These are phyloP conservation scores for Fusarium nelsonii DNA, from an alignment of 2,329 filamentous ascomycete species.

Conservation along the genomic window DNA sequence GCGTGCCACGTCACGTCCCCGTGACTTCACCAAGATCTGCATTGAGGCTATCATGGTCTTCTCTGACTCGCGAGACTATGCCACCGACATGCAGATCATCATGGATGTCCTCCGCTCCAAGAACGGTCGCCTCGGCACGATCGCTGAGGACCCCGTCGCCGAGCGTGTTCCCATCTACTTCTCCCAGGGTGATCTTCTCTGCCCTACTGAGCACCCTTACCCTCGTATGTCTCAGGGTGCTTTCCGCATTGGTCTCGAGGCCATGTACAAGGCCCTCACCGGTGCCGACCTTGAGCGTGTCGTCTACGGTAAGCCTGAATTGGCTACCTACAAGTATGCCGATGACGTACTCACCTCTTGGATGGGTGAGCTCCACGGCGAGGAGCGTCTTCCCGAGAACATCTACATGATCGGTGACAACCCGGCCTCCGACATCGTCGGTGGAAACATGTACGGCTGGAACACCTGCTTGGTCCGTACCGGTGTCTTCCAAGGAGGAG, in stretches of 20 bases:
- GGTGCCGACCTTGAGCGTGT: conserved; percentile 50
- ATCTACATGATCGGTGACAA: conserved; percentile 95
- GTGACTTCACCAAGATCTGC: conserved; percentile 80
- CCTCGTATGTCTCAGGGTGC: conserved; percentile 89
- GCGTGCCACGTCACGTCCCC: conserved; percentile 73
- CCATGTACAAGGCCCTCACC: conserved; percentile 80
- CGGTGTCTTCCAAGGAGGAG: conserved; percentile 81
- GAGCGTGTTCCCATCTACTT: conserved; percentile 81
- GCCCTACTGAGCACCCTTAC: conserved; percentile 83
- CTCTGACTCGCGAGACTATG: conserved; percentile 94
- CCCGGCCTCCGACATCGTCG: conserved; percentile 61
- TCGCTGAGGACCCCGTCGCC: conserved; percentile 52
- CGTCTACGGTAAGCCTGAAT: conserved; percentile 75
- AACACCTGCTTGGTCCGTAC: conserved; percentile 84
- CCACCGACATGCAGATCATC: conserved; percentile 83
- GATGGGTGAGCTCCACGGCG: conserved; percentile 82
- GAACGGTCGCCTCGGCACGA: conserved; percentile 79
- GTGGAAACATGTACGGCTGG: conserved; percentile 85
- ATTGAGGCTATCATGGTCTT: conserved; percentile 91
- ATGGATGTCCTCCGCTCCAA: conserved; percentile 82
- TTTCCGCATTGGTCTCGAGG: conserved; percentile 82
- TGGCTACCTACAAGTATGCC: conserved; percentile 80
- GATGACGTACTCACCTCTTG: conserved; percentile 70
- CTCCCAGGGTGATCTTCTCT: conserved; percentile 87
- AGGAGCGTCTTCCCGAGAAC: conserved; percentile 72